Conservation (phyloP, 768 basidiomycete genomes). For the Imleria badia region DNA sequence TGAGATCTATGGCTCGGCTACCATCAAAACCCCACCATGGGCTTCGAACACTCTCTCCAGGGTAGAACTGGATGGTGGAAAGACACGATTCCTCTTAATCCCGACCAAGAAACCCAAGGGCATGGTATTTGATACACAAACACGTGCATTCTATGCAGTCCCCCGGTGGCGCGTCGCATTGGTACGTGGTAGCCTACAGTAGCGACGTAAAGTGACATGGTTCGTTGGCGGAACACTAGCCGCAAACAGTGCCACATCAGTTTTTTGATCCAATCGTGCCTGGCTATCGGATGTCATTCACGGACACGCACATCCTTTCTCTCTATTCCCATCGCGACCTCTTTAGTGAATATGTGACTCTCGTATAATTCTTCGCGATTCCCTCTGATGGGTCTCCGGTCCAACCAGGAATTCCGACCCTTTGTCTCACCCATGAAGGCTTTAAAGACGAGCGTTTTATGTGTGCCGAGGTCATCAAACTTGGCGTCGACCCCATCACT, state of each 20-base stretch:
- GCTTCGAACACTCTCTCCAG: fast-evolving
- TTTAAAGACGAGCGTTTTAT: fast-evolving
- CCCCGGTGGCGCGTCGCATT: background rate
- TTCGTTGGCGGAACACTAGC: no score
- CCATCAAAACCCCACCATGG: background rate
- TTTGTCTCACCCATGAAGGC: background rate
- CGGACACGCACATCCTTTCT: background rate
- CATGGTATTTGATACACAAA: background rate
- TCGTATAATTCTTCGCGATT: background rate
- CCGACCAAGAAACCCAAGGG: fast-evolving
- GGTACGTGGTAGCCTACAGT: slow-evolving; percentile 10
- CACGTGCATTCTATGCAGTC: background rate
- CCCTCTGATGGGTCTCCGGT: background rate
- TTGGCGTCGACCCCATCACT: background rate
- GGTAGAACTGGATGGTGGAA: background rate
- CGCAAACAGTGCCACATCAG: no score
- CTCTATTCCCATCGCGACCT: background rate
- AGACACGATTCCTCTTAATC: background rate
- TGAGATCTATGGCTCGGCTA: background rate
- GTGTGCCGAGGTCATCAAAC: background rate
- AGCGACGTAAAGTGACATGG: background rate
- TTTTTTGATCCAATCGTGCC: no score
- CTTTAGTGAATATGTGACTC: background rate
- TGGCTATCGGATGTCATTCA: background rate
- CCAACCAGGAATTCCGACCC: no score